Evolutionary conservation across 768 basidiomycete genomes (phyloP).

Genomic region (Mycena indigotica): DNA sequence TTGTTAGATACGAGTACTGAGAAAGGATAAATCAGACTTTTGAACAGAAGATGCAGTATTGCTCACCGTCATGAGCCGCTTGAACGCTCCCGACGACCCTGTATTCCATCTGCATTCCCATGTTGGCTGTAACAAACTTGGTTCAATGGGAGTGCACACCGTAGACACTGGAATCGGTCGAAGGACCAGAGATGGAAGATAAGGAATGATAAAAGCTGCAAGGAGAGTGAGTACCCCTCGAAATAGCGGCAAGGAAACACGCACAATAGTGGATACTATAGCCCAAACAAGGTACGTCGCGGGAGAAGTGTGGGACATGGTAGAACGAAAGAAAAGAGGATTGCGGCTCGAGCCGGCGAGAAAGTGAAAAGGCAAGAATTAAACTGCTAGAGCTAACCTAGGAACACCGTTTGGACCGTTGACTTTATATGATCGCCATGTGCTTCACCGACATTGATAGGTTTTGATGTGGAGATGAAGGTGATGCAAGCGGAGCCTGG

Average conservation of each 20-base stretch:
- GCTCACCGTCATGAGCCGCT: conserved; percentile 81
- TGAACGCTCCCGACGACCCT: conserved; percentile 73
- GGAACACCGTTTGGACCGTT: not conserved
- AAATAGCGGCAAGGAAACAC: conserved; percentile 20
- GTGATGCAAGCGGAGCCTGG: not conserved
- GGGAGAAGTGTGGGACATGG: conserved; percentile 68
- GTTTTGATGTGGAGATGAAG: not conserved
- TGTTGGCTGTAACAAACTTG: too few relatives aligned
- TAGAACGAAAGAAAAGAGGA: conserved; percentile 13
- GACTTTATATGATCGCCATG: not conserved
- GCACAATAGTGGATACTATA: conserved; percentile 52
- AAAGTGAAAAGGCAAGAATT: conserved; percentile 18
- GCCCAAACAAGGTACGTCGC: conserved; percentile 67
- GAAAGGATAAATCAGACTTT: not conserved
- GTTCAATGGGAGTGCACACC: conserved; percentile 37
- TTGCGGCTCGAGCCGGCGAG: conserved; percentile 29
- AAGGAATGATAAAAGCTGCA: conserved; percentile 62
- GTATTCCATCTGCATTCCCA: conserved; percentile 80
- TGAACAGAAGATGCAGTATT: not conserved
- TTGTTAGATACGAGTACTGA: conserved; percentile 73
- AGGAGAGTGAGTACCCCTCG: not conserved
- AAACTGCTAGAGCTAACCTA: conserved; percentile 5
- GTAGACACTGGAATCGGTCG: conserved; percentile 75
- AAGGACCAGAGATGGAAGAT: conserved; percentile 79
- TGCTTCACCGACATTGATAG: not conserved